A percentile compares a stretch with the other conserved stretches of the same genome.
Conservation (phyloP, 345 rosid genomes). For the Murraya paniculata region DNA sequence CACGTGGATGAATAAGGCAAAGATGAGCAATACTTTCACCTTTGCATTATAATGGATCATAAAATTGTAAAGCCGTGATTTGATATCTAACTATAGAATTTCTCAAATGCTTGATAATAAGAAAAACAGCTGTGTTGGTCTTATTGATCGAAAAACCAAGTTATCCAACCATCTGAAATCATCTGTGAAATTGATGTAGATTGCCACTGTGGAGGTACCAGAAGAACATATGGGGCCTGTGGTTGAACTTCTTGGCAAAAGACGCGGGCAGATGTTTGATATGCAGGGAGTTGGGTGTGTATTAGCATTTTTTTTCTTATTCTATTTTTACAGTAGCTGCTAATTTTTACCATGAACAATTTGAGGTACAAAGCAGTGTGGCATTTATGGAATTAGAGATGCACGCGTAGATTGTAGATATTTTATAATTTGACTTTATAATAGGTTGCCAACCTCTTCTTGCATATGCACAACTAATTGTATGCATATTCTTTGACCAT, state of each 20-base stretch:
- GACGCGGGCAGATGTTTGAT: slow-evolving; percentile 95
- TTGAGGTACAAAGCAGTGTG: slow-evolving; percentile 7
- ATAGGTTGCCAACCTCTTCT: background rate
- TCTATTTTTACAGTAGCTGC: background rate
- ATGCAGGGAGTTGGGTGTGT: slow-evolving; percentile 86
- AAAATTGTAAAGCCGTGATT: background rate
- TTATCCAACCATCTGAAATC: background rate
- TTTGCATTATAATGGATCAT: background rate
- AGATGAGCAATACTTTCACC: background rate
- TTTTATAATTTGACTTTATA: background rate
- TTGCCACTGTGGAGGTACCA: slow-evolving; percentile 94
- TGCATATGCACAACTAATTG: background rate
- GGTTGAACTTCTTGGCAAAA: slow-evolving; percentile 94
- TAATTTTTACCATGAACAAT: background rate
- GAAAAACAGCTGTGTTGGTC: background rate
- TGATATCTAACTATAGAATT: slow-evolving; percentile 4
- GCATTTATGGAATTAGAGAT: background rate
- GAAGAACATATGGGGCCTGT: slow-evolving; percentile 94
- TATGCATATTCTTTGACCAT: background rate
- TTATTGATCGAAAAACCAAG: background rate
- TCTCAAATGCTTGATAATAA: background rate
- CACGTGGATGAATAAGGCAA: background rate
- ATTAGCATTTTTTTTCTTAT: background rate
- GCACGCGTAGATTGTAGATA: background rate
- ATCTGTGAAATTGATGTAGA: slow-evolving; percentile 34